Conservation (phyloP, 257 asterid species). For the Solanum lycopersicoides region DNA sequence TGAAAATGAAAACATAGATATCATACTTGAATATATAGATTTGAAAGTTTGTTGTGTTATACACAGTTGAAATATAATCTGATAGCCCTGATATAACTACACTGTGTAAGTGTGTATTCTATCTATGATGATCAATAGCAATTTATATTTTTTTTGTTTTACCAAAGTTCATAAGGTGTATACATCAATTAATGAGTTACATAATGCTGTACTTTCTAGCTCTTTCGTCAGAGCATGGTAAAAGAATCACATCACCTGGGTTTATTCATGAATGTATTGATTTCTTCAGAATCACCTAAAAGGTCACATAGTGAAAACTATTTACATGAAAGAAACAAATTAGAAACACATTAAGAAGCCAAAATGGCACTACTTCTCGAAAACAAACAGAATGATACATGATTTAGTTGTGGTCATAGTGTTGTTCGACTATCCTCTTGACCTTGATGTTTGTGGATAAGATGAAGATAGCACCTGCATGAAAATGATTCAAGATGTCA, state of each 20-base stretch:
- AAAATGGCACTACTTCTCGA: background rate
- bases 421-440: constrained; percentile 27
- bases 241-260: background rate
- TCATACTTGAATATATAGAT: background rate
- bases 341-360: background rate
- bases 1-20: background rate
- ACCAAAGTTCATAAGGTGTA: background rate
- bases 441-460: constrained; percentile 57
- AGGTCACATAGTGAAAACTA: background rate
- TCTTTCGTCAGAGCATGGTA: background rate
- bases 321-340: background rate
- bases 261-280: background rate
- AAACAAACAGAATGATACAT: background rate
- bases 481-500: background rate
- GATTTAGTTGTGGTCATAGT: background rate
- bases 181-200: background rate
- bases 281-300: background rate
- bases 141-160: background rate
- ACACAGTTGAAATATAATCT: background rate
- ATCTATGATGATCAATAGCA: background rate
- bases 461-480: constrained; percentile 80
- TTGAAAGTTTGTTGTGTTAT: background rate
- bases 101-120: background rate
- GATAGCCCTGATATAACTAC: background rate
- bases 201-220: background rate